These are phyloP conservation scores for Ceratocystis ficicola DNA, from an alignment of 2,329 filamentous ascomycete species.

Conservation along the genomic window DNA sequence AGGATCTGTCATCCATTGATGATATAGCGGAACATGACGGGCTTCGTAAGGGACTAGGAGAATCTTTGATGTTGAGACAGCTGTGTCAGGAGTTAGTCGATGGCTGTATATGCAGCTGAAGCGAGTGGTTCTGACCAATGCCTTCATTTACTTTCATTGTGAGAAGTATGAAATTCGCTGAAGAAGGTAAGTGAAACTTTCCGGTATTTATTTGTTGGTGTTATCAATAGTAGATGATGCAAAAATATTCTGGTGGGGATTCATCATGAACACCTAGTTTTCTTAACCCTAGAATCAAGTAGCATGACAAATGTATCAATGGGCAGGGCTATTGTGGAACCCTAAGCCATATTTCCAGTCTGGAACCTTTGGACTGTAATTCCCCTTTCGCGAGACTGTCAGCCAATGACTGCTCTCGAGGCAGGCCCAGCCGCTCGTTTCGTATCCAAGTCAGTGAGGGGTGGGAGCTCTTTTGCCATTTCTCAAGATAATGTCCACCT, in stretches of 20 bases:
- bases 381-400: neutral
- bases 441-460: neutral
- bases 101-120: neutral
- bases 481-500: neutral
- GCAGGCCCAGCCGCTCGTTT: conserved; percentile 1
- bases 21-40: conserved; percentile 72
- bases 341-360: too few relatives aligned
- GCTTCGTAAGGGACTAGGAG: conserved; percentile 74
- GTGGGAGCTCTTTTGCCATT: neutral
- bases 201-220: neutral
- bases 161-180: neutral
- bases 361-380: too few relatives aligned
- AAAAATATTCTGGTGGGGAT: neutral
- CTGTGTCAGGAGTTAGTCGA: conserved; percentile 33
- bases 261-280: neutral
- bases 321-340: neutral
- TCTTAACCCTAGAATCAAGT: neutral
- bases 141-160: conserved; percentile 37
- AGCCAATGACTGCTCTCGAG: neutral
- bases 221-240: neutral
- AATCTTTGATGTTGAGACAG: conserved; percentile 50
- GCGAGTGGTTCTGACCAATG: conserved; percentile 30
- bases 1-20: conserved; percentile 82
- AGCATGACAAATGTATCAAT: neutral
- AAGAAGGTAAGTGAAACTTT: neutral